Evolutionary conservation across 164 flowering plant species (phyloP), one percentile per base, ranked within the genome.

Genomic region (Vitis labrusca): DNA sequence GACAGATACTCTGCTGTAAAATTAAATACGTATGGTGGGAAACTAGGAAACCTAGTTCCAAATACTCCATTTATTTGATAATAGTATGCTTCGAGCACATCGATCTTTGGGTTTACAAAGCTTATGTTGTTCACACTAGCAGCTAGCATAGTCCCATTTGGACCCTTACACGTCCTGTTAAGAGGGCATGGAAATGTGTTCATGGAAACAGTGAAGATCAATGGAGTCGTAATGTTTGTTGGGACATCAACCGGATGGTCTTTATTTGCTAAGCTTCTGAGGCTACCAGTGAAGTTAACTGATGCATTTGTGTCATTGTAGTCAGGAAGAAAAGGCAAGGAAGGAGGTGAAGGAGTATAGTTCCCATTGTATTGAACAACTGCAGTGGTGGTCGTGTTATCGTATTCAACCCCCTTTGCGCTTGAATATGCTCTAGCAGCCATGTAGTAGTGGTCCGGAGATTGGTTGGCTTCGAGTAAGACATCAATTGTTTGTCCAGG

Each of bases 51-150:
- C 3, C 30, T 8, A 0, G 37, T 12, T 3, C 50, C 59, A 47
- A n/a, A 79, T 0, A 79, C 79, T 0, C 82, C 74, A 3, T 11
- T 64, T 14, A 72, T 61, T 10, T 59, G 44, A 0, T 51, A 7
- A 56, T 78, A 74, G 30, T 78, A 78, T 54, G 81, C 81, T 66
- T 67, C 37, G 14, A 73, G 55, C 1, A 75, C 70, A 48, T 72
- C 75, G 15, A 51, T 70, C 3, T 51, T 14, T 13, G 79, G 82
- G 15, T 6, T 32, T 0, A 44, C 66, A 44, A 75, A 78, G 70
- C 73, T 75, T 15, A 75, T 65, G 71, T 78, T 78, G 67, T 72
- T 75, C 52, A 78, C 2, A 30, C 79, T 72, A 1, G 81, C 70
- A 0, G 68, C 50, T 2, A 78, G 61, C 10, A 77, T 66, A 4